Conservation (phyloP, 345 rosid species). For the Populus pruinosa region DNA sequence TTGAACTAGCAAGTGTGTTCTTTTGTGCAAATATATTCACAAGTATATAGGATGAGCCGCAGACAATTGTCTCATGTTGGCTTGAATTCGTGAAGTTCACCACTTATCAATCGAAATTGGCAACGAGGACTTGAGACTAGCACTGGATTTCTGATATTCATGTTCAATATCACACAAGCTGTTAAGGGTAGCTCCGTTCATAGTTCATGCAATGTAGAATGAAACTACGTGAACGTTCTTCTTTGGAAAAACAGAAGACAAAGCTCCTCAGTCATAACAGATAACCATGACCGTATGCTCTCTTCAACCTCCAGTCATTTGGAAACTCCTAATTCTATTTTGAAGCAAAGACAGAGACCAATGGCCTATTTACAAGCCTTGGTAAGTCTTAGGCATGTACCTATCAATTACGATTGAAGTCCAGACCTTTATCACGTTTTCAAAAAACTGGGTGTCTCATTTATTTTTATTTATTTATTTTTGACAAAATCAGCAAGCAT, state of each 20-base stretch:
- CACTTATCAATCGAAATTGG: neutral
- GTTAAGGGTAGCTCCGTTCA: neutral
- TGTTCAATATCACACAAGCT: neutral
- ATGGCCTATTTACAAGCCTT: neutral
- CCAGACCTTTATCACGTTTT: neutral
- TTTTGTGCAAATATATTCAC: neutral
- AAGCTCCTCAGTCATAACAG: neutral
- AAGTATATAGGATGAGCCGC: neutral
- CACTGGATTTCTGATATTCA: neutral
- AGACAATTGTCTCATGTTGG: neutral
- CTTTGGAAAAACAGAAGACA: neutral
- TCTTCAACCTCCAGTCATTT: neutral
- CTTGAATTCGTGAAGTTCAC: neutral
- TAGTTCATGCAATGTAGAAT: neutral
- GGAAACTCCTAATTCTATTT: neutral
- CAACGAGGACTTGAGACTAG: neutral
- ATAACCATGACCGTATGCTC: neutral
- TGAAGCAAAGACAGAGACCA: neutral
- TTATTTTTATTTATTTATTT: too few species aligned
- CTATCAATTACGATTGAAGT: neutral
- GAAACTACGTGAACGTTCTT: neutral
- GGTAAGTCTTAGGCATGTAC: neutral
- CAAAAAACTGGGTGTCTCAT: neutral
- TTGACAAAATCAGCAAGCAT: neutral
- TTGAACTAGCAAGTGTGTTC: neutral